Evolutionary conservation across 2,329 filamentous ascomycete species (phyloP).

Genomic region (Xylaria sp.): DNA sequence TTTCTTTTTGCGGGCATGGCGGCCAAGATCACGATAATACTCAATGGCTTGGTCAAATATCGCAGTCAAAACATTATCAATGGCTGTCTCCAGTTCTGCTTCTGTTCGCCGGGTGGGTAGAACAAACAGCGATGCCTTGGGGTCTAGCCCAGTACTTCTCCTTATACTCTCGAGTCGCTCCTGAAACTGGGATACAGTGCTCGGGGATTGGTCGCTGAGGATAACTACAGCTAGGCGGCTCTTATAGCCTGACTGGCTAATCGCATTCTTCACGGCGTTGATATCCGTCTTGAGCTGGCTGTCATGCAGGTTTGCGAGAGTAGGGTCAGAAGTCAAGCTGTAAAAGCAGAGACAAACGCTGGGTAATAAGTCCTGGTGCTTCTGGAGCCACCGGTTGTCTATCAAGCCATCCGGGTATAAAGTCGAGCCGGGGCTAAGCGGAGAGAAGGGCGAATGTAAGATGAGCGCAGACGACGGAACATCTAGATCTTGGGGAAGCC

Average conservation of each 20-base stretch:
- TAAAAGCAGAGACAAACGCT: constrained; percentile 86
- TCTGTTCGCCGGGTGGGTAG: constrained; percentile 77
- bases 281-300: constrained; percentile 91
- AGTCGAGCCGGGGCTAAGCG: constrained; percentile 81
- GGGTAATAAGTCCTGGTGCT: constrained; percentile 87
- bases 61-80: constrained; percentile 75
- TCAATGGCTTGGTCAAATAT: constrained; percentile 82
- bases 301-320: constrained; percentile 81
- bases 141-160: constrained; percentile 80
- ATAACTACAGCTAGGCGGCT: constrained; percentile 81
- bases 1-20: constrained; percentile 89
- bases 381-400: constrained; percentile 82
- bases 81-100: constrained; percentile 77
- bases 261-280: constrained; percentile 75
- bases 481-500: constrained; percentile 62
- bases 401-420: constrained; percentile 92
- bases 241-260: constrained; percentile 78
- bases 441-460: constrained; percentile 93
- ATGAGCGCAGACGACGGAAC: constrained; percentile 60
- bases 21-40: constrained; percentile 94
- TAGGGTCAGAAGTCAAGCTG: constrained; percentile 75
- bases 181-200: constrained; percentile 67
- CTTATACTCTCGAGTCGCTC: constrained; percentile 83
- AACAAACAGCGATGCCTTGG: constrained; percentile 83
- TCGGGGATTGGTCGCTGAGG: constrained; percentile 72